These are phyloP conservation scores for Saccharomyces hybrid DNA, from an alignment of 1,139 yeast species.

Conservation along the genomic window DNA sequence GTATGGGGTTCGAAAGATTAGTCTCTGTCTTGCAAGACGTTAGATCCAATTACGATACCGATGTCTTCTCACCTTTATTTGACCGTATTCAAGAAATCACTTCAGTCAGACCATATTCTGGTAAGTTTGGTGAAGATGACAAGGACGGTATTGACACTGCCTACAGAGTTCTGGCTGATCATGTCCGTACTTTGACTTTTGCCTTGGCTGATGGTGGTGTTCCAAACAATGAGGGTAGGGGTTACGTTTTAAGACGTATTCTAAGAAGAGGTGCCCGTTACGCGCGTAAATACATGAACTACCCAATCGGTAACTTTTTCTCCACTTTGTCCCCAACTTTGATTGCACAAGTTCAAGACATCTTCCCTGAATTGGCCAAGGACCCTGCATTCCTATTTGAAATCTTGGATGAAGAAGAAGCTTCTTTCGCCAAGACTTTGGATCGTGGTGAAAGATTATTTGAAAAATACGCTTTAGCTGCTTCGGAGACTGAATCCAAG, in stretches of 20 bases:
- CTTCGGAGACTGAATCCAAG: conserved; percentile 66
- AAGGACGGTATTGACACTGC: conserved; percentile 94
- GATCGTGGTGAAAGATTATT: conserved; percentile 97
- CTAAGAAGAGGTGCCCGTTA: conserved; percentile 97
- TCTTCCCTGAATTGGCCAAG: conserved; percentile 81
- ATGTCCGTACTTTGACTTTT: conserved; percentile 90
- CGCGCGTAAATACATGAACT: conserved; percentile 91
- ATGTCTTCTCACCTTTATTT: conserved; percentile 86
- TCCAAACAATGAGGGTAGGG: conserved; percentile 98
- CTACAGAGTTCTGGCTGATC: conserved; percentile 96
- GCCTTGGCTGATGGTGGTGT: conserved; percentile 98
- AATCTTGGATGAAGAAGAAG: conserved; percentile 91
- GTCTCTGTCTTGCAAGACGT: conserved; percentile 90
- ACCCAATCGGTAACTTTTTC: conserved; percentile 90
- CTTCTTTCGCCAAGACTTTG: conserved; percentile 85
- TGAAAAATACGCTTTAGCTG: conserved; percentile 82
- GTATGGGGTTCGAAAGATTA: conserved; percentile 96
- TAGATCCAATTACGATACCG: conserved; percentile 91
- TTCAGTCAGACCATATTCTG: conserved; percentile 83
- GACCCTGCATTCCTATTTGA: conserved; percentile 74
- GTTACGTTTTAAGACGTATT: conserved; percentile 93
- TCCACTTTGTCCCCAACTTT: conserved; percentile 87
- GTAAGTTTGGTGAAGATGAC: conserved; percentile 89
- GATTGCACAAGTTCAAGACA: conserved; percentile 76
- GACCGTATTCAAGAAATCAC: conserved; percentile 82